A percentile compares a stretch with the other conserved stretches of the same genome.
These are phyloP conservation scores for Kurtzmaniella quercitrusa DNA, from an alignment of 1,139 yeast species.

Conservation along the genomic window DNA sequence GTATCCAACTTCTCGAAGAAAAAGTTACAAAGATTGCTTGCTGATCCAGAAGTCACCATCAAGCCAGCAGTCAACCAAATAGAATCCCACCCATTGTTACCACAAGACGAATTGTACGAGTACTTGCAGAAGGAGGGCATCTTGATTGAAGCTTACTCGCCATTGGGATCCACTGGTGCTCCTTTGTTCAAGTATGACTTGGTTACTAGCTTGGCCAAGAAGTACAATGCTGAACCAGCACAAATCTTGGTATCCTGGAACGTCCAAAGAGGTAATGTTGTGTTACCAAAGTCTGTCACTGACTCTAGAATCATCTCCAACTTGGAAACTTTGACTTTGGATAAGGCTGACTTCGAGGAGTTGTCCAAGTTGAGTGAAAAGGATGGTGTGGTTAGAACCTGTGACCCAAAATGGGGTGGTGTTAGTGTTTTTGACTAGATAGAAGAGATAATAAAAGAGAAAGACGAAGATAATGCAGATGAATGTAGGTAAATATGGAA, in stretches of 20 bases:
- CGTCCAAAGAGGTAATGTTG: slow-evolving; percentile 46
- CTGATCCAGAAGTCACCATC: slow-evolving; percentile 35
- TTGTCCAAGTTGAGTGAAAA: slow-evolving; percentile 27
- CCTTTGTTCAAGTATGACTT: slow-evolving; percentile 45
- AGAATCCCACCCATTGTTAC: slow-evolving; percentile 57
- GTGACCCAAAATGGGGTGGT: slow-evolving; percentile 20
- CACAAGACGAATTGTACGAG: slow-evolving; percentile 45
- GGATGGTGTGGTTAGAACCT: slow-evolving; percentile 28
- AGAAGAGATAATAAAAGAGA: background rate
- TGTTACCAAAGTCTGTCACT: slow-evolving; percentile 51
- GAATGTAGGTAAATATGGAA: too few species aligned
- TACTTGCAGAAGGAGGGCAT: slow-evolving; percentile 44
- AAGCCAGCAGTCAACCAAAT: slow-evolving; percentile 54
- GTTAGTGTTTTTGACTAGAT: slow-evolving; percentile 2
- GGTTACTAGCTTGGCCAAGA: slow-evolving; percentile 39
- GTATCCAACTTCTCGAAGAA: slow-evolving; percentile 54
- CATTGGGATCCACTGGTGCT: slow-evolving; percentile 54
- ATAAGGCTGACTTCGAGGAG: slow-evolving; percentile 29
- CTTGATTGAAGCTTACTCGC: slow-evolving; percentile 53
- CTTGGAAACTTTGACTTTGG: slow-evolving; percentile 26
- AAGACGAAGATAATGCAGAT: too few species aligned
- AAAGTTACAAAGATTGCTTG: slow-evolving; percentile 42
- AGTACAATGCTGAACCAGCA: slow-evolving; percentile 39
- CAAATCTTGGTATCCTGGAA: slow-evolving; percentile 53
- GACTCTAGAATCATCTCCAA: slow-evolving; percentile 31